Percentiles rank a stretch among this genome's conserved stretches.
Evolutionary conservation across 208 protist species (phyloP).

Genomic region (Tetramitus jugosus): DNA sequence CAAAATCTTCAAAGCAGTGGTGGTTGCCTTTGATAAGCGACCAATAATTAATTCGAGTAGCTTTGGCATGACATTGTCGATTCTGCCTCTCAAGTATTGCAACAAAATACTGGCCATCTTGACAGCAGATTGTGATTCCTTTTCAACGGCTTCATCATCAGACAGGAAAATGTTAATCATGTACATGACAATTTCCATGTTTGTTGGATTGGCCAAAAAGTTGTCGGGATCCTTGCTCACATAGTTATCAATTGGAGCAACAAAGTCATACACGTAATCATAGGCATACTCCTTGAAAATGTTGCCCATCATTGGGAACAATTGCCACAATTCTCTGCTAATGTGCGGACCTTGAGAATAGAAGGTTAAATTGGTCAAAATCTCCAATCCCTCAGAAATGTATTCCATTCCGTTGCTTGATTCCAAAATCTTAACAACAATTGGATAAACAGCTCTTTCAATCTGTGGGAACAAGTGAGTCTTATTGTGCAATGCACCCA

Average conservation of each 20-base stretch:
- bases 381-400: conserved; percentile 63
- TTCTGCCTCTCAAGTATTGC: not conserved
- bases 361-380: conserved; percentile 67
- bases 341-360: conserved; percentile 47
- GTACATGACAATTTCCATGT: not conserved
- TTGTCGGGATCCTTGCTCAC: conserved; percentile 54
- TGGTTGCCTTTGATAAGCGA: not conserved
- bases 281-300: conserved; percentile 47
- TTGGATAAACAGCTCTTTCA: not conserved
- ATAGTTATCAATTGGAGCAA: conserved; percentile 78
- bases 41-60: not conserved
- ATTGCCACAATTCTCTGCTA: conserved; percentile 23
- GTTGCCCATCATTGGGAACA: conserved; percentile 40
- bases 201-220: conserved; percentile 40
- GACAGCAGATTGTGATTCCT: conserved; percentile 9
- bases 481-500: not conserved
- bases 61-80: conserved; percentile 6
- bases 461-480: not conserved
- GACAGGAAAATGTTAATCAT: not conserved
- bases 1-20: not conserved
- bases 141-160: conserved; percentile 11
- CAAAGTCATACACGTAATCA: conserved; percentile 71
- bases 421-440: conserved; percentile 5
- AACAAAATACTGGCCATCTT: not conserved
- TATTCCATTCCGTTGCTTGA: conserved; percentile 42